These are phyloP conservation scores for California macrophylla DNA, from an alignment of 441 rosid species.

Conservation along the genomic window DNA sequence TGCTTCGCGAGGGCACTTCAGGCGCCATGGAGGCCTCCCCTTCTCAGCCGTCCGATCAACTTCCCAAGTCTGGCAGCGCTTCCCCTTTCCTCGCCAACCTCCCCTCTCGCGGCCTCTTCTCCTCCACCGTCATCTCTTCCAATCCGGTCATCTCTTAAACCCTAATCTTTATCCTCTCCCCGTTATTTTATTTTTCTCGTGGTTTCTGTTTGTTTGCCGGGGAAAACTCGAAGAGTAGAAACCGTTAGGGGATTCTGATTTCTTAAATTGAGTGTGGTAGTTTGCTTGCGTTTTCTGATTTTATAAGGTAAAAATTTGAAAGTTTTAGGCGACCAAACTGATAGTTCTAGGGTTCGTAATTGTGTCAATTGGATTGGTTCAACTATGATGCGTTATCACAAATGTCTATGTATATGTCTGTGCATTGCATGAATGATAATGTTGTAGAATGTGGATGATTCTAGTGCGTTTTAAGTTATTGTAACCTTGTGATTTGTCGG, in stretches of 20 bases:
- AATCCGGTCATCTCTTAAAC: slow-evolving; percentile 42
- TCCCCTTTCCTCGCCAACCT: slow-evolving; percentile 64
- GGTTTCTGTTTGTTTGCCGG: neutral
- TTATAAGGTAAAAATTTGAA: neutral
- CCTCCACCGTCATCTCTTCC: slow-evolving; percentile 61
- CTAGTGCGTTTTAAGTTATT: neutral
- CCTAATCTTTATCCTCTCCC: neutral
- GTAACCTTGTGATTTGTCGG: neutral
- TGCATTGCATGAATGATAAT: neutral
- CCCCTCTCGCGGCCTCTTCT: slow-evolving; percentile 72
- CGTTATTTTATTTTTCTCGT: neutral
- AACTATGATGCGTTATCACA: neutral
- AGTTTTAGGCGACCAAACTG: neutral
- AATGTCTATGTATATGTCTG: neutral
- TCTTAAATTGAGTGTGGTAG: neutral
- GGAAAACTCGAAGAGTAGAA: slow-evolving; percentile 7
- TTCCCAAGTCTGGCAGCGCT: slow-evolving; percentile 24
- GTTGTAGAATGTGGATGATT: neutral
- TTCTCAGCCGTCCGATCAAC: slow-evolving; percentile 30
- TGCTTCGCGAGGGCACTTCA: slow-evolving; percentile 24
- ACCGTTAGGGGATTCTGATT: neutral
- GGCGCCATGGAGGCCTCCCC: slow-evolving; percentile 56
- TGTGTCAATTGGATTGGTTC: neutral
- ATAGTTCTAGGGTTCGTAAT: neutral
- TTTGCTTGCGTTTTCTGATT: neutral